phyloP scores from a whole-genome alignment of 2,329 filamentous ascomycete genomes.

The Cyphellophora attinorum region DNA sequence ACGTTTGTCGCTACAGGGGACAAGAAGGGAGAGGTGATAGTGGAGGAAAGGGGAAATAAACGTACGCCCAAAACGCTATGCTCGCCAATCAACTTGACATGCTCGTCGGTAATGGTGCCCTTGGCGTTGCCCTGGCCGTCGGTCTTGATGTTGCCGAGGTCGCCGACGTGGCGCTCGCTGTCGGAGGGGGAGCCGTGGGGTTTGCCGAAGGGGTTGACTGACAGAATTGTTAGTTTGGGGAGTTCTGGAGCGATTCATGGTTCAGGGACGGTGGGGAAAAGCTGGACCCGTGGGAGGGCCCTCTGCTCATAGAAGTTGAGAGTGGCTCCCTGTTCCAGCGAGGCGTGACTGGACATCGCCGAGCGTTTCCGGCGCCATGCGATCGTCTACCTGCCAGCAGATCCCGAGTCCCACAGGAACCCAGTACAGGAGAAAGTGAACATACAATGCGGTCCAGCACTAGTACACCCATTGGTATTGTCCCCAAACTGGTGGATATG shows the following conservation, averaged over 20 bases:
- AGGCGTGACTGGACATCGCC: too few species aligned
- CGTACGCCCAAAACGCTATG: conserved; percentile 87
- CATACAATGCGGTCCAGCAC: conserved; percentile 93
- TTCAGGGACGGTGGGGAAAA: too few species aligned
- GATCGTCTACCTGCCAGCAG: too few species aligned
- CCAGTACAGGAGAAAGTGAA: conserved; percentile 19
- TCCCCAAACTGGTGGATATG: conserved; percentile 99
- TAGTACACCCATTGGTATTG: conserved; percentile 99
- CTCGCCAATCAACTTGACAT: conserved; percentile 91
- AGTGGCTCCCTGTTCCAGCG: too few species aligned
- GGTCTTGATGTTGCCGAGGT: conserved; percentile 94
- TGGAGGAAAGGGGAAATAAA: conserved; percentile 13
- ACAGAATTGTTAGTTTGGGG: conserved; percentile 5
- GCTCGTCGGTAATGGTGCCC: conserved; percentile 68
- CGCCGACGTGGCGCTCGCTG: conserved; percentile 84
- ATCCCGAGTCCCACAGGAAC: conserved; percentile 1
- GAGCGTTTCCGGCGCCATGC: too few species aligned
- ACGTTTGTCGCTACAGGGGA: too few species aligned
- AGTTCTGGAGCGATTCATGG: background rate
- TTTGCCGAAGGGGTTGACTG: conserved; percentile 94
- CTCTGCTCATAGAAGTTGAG: too few species aligned
- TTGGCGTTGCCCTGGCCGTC: conserved; percentile 84
- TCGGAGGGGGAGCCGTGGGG: conserved; percentile 81
- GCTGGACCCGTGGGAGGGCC: too few species aligned
- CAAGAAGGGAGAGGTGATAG: background rate